These are phyloP conservation scores for Trichoderma orchidacearum DNA, from an alignment of 495 filamentous ascomycete species.

Conservation along the genomic window DNA sequence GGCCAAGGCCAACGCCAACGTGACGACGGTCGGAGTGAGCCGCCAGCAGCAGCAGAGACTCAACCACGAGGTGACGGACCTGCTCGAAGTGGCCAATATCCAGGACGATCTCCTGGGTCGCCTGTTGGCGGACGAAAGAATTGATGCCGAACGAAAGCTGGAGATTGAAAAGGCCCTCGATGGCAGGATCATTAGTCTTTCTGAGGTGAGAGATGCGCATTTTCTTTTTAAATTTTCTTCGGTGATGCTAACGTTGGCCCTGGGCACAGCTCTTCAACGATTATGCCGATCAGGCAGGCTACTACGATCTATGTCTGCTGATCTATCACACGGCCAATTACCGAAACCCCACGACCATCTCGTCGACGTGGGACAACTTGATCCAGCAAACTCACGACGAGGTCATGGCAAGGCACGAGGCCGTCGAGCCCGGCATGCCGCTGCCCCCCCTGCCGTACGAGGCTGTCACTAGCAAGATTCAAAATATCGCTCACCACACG, in stretches of 20 bases:
- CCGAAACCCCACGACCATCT: slow-evolving; percentile 69
- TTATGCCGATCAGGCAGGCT: slow-evolving; percentile 75
- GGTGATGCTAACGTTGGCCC: slow-evolving; percentile 10
- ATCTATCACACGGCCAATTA: slow-evolving; percentile 84
- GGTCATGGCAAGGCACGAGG: slow-evolving; percentile 35
- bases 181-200: slow-evolving; percentile 57
- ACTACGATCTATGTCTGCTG: slow-evolving; percentile 82
- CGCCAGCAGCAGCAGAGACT: slow-evolving; percentile 65
- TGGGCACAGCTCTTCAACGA: slow-evolving; percentile 68
- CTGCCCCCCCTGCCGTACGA: slow-evolving; percentile 44
- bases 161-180: slow-evolving; percentile 54
- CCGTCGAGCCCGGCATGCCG: slow-evolving; percentile 10
- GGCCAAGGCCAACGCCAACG: slow-evolving; percentile 76
- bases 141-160: slow-evolving; percentile 41
- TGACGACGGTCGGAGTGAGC: slow-evolving; percentile 53
- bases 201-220: slow-evolving; percentile 43
- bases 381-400: slow-evolving; percentile 56
- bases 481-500: slow-evolving; percentile 64
- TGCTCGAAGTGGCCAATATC: slow-evolving; percentile 87
- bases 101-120: slow-evolving; percentile 84
- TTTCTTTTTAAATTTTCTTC: neutral
- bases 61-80: slow-evolving; percentile 65
- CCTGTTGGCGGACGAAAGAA: slow-evolving; percentile 56
- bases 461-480: slow-evolving; percentile 56
- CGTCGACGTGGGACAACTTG: slow-evolving; percentile 69